These are phyloP conservation scores for Agroathelia rolfsii DNA, from an alignment of 1,284 basidiomycete species.

Conservation along the genomic window DNA sequence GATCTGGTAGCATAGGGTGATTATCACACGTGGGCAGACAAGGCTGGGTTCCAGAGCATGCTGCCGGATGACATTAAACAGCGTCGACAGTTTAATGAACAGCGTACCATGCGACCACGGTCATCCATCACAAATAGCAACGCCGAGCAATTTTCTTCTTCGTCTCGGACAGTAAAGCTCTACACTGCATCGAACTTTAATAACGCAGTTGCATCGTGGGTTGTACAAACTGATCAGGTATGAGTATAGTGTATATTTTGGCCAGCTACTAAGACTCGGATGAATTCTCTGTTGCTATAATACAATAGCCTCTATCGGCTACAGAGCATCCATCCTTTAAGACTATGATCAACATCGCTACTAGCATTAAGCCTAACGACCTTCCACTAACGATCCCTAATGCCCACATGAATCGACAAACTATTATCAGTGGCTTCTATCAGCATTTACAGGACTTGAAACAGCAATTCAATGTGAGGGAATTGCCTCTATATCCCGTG, in stretches of 20 bases:
- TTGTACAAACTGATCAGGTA: constrained; percentile 28
- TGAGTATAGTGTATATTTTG: constrained; percentile 11
- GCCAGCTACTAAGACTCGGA: not conserved
- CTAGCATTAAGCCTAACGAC: too few relatives aligned
- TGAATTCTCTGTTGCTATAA: not conserved
- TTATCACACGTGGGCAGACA: constrained; percentile 12
- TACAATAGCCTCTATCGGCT: constrained; percentile 20
- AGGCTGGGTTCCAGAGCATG: constrained; percentile 13
- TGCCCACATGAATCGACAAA: constrained; percentile 14
- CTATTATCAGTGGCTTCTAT: constrained; percentile 27
- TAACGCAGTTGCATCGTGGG: constrained; percentile 23
- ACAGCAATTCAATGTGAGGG: constrained; percentile 19
- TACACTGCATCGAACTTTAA: constrained; percentile 22
- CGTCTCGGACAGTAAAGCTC: constrained; percentile 11
- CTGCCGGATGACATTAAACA: constrained; percentile 12
- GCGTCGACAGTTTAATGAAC: constrained; percentile 8
- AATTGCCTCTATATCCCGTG: constrained; percentile 4
- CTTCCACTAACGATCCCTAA: constrained; percentile 18
- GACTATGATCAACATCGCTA: constrained; percentile 22
- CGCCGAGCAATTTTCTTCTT: constrained; percentile 1
- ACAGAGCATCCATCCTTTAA: constrained; percentile 20
- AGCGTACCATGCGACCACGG: constrained; percentile 7
- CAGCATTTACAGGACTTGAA: constrained; percentile 19
- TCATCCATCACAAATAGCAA: constrained; percentile 8
- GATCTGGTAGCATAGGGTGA: constrained; percentile 7